These are phyloP conservation scores for Talaromyces verruculosus DNA, from an alignment of 2,329 filamentous ascomycete species.

Conservation along the genomic window DNA sequence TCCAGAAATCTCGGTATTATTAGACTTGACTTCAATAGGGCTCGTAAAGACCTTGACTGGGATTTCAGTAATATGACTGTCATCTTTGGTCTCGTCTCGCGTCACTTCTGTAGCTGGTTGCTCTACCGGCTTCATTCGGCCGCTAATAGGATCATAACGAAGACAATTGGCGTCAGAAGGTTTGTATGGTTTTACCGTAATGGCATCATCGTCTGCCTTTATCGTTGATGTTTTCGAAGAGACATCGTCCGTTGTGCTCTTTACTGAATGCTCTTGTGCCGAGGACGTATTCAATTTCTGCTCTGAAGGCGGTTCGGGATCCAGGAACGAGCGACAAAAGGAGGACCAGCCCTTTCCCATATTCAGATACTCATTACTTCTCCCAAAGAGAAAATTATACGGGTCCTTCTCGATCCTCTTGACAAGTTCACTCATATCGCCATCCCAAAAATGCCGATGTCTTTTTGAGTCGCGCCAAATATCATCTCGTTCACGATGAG, in stretches of 20 bases:
- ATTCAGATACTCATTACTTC: conserved; percentile 30
- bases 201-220: neutral
- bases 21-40: neutral
- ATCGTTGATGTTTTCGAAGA: neutral
- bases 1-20: too few species aligned
- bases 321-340: conserved; percentile 14
- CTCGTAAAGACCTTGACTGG: neutral
- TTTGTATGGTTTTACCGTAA: neutral
- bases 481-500: conserved; percentile 7
- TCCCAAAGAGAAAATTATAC: conserved; percentile 43
- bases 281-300: neutral
- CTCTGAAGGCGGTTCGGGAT: neutral
- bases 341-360: conserved; percentile 18
- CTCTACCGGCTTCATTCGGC: conserved; percentile 15
- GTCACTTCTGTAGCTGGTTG: neutral
- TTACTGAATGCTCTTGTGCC: neutral
- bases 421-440: conserved; percentile 37
- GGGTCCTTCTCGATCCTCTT: conserved; percentile 40
- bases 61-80: neutral
- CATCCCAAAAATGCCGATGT: conserved; percentile 26
- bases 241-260: neutral
- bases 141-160: conserved; percentile 20
- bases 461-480: conserved; percentile 25
- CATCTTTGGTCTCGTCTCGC: neutral
- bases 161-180: neutral